Evolutionary conservation across 78 protist genomes (phyloP), one percentile per base, ranked within the genome.

Genomic region (Dictyostelium citrinum): DNA sequence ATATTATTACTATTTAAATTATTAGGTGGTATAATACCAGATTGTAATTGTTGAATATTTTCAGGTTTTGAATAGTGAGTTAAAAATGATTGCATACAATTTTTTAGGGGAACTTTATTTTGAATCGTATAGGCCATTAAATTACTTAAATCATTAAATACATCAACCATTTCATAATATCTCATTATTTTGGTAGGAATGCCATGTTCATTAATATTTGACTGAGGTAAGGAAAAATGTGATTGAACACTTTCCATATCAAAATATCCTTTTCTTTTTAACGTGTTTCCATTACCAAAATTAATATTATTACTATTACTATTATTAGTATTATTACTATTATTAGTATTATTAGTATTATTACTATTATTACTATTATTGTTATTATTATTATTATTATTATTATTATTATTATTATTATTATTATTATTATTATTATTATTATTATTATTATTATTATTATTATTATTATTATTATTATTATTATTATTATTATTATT

Each of bases 121-220:
- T 80, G 46, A 24, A 20, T 11, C 17, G 72, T 39, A 22, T 55
- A 80, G 11, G 22, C 72, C 79, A 82, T 82, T 24, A 82, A 35
- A 39, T 14, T 22, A 16, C 37, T 17, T 1, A 76, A 7, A 1
- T 85, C 81, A 60, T 76, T 76, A 68, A 85, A 49, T 9, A 76
- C 83, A 76, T 85, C 83, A 7, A 74, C n/a, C 5, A 85, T 41
- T 27, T 74, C 82, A 61, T 76, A 85, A 58, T 20, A 37, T 29
- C 39, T 79, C 91, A 85, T 85, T 5, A 85, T 58, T 24, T 35
- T 41, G 6, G 41, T 70, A 5, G 91, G 91, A 33, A 85, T 22
- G 9, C 91, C 91, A 51, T 31, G 27, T 10, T 8, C 7, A 20
- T 76, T 85, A 1, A 85, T 51, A 8, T 81, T 58, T 55, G 91